Conservation (phyloP, 2,329 filamentous ascomycete species). For the Microsporum canis region DNA sequence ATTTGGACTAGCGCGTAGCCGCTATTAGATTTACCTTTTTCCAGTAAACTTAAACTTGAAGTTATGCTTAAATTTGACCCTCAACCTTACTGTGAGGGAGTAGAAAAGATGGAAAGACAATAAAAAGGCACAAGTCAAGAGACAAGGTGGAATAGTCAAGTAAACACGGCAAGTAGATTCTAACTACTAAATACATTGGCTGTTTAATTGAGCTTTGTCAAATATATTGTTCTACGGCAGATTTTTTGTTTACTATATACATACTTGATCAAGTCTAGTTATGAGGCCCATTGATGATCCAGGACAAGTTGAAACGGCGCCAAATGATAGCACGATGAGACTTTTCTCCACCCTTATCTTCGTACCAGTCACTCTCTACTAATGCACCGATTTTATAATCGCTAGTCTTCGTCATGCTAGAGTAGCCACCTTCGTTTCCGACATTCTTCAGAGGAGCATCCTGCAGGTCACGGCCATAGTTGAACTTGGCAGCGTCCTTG, state of each 20-base stretch:
- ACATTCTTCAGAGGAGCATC: conserved; percentile 3
- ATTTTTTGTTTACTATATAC: not conserved
- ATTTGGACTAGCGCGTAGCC: not conserved
- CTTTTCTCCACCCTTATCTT: conserved; percentile 1
- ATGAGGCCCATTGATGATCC: conserved; percentile 6
- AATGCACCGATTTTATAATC: conserved; percentile 7
- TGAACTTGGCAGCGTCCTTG: conserved; percentile 6
- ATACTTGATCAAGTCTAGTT: not conserved
- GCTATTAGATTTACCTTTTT: not conserved
- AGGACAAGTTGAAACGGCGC: conserved; percentile 8
- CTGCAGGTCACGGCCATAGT: conserved; percentile 1
- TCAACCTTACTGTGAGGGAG: not conserved
- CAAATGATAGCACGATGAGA: conserved; percentile 7
- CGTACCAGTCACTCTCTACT: conserved; percentile 6
- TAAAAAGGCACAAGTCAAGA: not conserved
- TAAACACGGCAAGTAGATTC: not conserved
- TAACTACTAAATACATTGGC: not conserved
- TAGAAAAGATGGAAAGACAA: not conserved
- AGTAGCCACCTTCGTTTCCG: conserved; percentile 7
- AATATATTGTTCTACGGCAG: not conserved
- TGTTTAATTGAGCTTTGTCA: no score
- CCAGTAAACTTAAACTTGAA: not conserved
- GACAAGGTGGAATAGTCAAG: not conserved
- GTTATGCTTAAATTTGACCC: conserved; percentile 1
- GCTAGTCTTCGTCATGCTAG: conserved; percentile 9